Base-by-base conservation (phyloP, 345 rosid genomes). In the Moricandia moricandioides region DNA sequence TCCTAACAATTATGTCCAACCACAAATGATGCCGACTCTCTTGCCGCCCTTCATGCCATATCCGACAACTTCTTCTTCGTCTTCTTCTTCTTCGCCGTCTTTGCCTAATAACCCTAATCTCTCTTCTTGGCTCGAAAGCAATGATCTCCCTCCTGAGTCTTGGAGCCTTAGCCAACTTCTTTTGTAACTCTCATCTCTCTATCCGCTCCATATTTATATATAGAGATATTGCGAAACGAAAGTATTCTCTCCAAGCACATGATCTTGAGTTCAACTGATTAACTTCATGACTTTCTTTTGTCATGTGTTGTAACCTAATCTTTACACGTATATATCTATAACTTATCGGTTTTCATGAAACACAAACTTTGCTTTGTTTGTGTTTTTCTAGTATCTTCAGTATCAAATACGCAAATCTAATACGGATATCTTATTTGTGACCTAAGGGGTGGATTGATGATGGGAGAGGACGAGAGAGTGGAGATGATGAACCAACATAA, bases 101-200 rank as follows among this genome's bases (percentile, higher is more conserved):
- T 80, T 81, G 75, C 71, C 62, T 69, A 70, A 56, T 70, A 74
- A 74, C 82, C 78, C 78, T 65, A 79, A 74, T 52, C 37, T 84
- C 43, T 85, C 85, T 78, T 73, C 83, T 62, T 89, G 90, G 88
- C 82, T 80, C 69, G 89, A 88, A 66, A 81, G 80, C 76, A 89
- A 85, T 40, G 96, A 89, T 69, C 83, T 75, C 34, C 85, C 87
- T 79, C 93, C 93, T 4, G 93, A 89, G 73, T 87, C 97, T 7
- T 86, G 93, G 93, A 89, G 93, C 76, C 82, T 79, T 58, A 79
- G 82, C 82, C 97, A 92, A 76, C 92, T 92, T 30, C 90, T 87
- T 67, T 51, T 87, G 97, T 89, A 84, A 84, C 21, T 70, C 69
- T 52, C 68, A 35, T 73, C 57, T 52, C 33, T 55, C 65, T 57